Conservation (phyloP, 306 rosid species). For the Castanea mollissima region DNA sequence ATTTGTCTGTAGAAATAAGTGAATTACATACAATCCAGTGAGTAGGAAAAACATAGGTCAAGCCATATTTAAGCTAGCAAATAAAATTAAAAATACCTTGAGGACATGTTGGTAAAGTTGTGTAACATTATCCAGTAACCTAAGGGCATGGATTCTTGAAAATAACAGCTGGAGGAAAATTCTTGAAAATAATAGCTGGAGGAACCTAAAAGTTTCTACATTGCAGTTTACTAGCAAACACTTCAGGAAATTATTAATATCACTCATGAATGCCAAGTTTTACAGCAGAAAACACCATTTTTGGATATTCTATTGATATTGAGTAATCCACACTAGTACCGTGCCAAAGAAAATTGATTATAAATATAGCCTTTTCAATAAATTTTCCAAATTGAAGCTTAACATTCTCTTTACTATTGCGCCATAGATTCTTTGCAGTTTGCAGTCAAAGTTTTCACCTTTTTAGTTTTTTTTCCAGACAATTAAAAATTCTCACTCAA, state of each 20-base stretch:
- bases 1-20: slow-evolving; percentile 55
- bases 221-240: slow-evolving; percentile 9
- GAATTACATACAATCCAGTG: slow-evolving; percentile 13
- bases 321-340: slow-evolving; percentile 6
- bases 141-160: slow-evolving; percentile 7
- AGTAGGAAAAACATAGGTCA: background rate
- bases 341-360: background rate
- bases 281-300: background rate
- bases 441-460: background rate
- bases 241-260: slow-evolving; percentile 6
- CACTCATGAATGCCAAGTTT: slow-evolving; percentile 7
- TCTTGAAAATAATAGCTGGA: slow-evolving; percentile 10
- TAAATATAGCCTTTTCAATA: slow-evolving; percentile 3
- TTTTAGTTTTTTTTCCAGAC: background rate
- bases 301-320: slow-evolving; percentile 7
- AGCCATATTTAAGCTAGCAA: background rate
- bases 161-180: slow-evolving; percentile 7
- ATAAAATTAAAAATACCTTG: slow-evolving; percentile 2
- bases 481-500: slow-evolving; percentile 16
- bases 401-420: slow-evolving; percentile 15
- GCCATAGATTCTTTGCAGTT: slow-evolving; percentile 13
- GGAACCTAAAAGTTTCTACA: slow-evolving; percentile 3
- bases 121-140: slow-evolving; percentile 10
- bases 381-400: slow-evolving; percentile 23
- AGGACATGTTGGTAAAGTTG: slow-evolving; percentile 5